These are phyloP conservation scores for Ilyonectria robusta DNA, from an alignment of 2,329 filamentous ascomycete species.

Conservation along the genomic window DNA sequence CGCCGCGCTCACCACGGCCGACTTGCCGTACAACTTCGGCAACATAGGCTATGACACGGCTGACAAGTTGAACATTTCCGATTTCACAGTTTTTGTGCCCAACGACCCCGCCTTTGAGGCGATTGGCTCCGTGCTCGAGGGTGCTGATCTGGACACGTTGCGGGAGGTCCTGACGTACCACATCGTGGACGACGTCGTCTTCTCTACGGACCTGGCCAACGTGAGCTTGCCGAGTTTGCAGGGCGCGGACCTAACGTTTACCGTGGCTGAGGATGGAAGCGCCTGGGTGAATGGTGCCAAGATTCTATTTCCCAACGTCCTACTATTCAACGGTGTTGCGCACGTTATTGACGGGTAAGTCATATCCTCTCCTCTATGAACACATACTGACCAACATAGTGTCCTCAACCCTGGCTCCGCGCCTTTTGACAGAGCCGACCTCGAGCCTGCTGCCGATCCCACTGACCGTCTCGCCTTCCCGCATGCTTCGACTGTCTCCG, in stretches of 20 bases:
- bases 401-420: conserved; percentile 45
- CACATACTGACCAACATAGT: conserved; percentile 31
- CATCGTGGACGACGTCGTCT: conserved; percentile 50
- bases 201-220: conserved; percentile 48
- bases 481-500: conserved; percentile 42
- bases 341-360: conserved; percentile 51
- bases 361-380: accelerated
- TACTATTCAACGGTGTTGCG: conserved; percentile 52
- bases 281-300: conserved; percentile 51
- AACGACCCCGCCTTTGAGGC: conserved; percentile 47
- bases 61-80: conserved; percentile 46
- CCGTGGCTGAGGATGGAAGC: conserved; percentile 48
- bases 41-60: conserved; percentile 37
- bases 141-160: conserved; percentile 42
- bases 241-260: conserved; percentile 46
- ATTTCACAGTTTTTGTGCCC: conserved; percentile 51
- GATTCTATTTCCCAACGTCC: conserved; percentile 49
- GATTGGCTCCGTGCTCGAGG: conserved; percentile 48
- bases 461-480: conserved; percentile 48
- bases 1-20: conserved; percentile 46
- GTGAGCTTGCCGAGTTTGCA: conserved; percentile 44
- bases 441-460: conserved; percentile 41
- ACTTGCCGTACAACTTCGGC: conserved; percentile 47
- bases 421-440: conserved; percentile 43
- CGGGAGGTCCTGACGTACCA: conserved; percentile 50